Base-by-base conservation (phyloP, 2,329 filamentous ascomycete species). In the Phialophora chinensis region DNA sequence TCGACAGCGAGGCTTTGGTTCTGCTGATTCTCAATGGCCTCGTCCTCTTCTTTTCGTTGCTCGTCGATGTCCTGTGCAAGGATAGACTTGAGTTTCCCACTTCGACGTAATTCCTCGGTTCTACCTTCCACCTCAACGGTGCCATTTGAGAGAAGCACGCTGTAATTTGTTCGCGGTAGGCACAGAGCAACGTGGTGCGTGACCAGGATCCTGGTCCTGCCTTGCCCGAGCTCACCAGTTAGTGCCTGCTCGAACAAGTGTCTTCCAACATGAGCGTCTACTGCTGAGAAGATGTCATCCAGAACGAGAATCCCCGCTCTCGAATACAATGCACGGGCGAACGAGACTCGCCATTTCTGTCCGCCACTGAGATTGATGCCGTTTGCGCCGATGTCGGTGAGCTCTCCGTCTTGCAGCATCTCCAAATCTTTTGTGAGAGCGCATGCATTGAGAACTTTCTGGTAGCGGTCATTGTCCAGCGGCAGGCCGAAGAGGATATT, bases 341-440 rank as follows among this genome's bases (percentile, higher is more conserved):
- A 87, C 0, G 90, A 91, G 35, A 95, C 85, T 60, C 92, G 86
- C 90, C 91, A 93, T 73, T 91, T 88, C 77, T 96, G 92, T 0
- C 92, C 92, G 69, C 92, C 92, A 68, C 89, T 92, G 6, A 96
- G 81, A 72, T 94, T 93, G 72, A 95, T 91, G 6, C 92, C 92
- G 68, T 94, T 93, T 2, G 91, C 90, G 11, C 92, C 92, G 60
- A 96, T 91, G 73, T 93, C 90, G 0, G 92, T 96, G 55, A 86
- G 79, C 72, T 95, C 91, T 3, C 91, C 91, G 73, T 94, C 90
- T 0, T 86, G 80, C 17, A 96, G 83, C 81, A 92, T 91, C 17
- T 89, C 85, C 35, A 96, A 80, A 72, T 96, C 92, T 74, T 91
- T 91, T 60, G 85, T 84, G 52, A 96, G 75, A 0, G 91, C 91